phyloP scores from a whole-genome alignment of 768 basidiomycete species.

The Russula ochroleuca region DNA sequence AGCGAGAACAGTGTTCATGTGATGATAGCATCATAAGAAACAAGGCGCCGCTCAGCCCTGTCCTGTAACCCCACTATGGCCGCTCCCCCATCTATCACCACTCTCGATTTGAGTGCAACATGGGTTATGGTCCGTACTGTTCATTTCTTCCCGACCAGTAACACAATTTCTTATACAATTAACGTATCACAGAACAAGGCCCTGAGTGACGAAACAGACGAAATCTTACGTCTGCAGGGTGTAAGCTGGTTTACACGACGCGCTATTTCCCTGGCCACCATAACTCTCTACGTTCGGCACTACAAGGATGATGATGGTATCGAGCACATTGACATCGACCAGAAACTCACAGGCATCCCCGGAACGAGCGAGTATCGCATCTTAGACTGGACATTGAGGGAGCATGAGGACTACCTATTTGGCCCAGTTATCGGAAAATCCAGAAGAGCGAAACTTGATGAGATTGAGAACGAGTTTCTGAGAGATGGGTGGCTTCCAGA shows the following conservation, averaged over 20 bases:
- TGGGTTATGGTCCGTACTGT: slow-evolving; percentile 54
- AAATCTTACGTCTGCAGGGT: slow-evolving; percentile 65
- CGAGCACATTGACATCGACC: slow-evolving; percentile 65
- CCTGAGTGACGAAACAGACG: slow-evolving; percentile 57
- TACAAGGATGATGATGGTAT: slow-evolving; percentile 53
- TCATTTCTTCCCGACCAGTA: not conserved
- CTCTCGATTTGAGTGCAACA: slow-evolving; percentile 56
- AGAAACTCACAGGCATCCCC: slow-evolving; percentile 56
- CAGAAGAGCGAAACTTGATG: slow-evolving; percentile 32
- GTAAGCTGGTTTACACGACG: slow-evolving; percentile 68
- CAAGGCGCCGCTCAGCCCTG: not conserved
- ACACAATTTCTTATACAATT: not conserved
- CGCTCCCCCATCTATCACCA: slow-evolving; percentile 55
- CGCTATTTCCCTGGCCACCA: slow-evolving; percentile 49
- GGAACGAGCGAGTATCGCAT: slow-evolving; percentile 53
- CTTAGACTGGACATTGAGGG: slow-evolving; percentile 52
- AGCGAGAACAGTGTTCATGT: not conserved
- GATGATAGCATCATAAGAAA: not conserved
- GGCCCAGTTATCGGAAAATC: slow-evolving; percentile 49
- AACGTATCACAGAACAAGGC: slow-evolving; percentile 53
- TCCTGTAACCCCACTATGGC: slow-evolving; percentile 50
- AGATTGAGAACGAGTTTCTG: slow-evolving; percentile 37
- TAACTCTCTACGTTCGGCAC: slow-evolving; percentile 59
- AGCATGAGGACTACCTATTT: slow-evolving; percentile 58
- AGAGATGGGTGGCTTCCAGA: slow-evolving; percentile 44